A percentile compares a stretch with the other conserved stretches of the same genome.
phyloP scores from a whole-genome alignment of 768 basidiomycete species.

The Coprinopsis cinerea region DNA sequence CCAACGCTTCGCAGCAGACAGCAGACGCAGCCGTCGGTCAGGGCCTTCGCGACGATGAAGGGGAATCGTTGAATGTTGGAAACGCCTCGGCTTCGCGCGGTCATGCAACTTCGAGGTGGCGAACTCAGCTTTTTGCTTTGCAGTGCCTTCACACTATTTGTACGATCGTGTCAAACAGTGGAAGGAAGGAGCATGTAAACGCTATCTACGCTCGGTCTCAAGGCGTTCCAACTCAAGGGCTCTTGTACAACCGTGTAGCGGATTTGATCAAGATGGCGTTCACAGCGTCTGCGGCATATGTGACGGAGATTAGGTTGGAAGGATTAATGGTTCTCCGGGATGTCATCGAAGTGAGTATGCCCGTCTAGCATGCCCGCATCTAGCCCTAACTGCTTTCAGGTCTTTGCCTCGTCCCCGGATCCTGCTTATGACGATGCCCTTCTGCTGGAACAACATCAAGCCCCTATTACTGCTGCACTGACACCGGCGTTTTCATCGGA shows the following conservation, averaged over 20 bases:
- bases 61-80: slow-evolving; percentile 77
- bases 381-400: slow-evolving; percentile 37
- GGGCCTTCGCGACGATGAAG: slow-evolving; percentile 82
- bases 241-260: slow-evolving; percentile 80
- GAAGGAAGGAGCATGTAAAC: slow-evolving; percentile 80
- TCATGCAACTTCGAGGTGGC: slow-evolving; percentile 77
- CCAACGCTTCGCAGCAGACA: slow-evolving; percentile 77
- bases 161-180: slow-evolving; percentile 61
- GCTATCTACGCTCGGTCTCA: slow-evolving; percentile 58
- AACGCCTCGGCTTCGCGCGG: slow-evolving; percentile 28
- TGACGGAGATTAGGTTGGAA: slow-evolving; percentile 90
- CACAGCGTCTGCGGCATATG: slow-evolving; percentile 93
- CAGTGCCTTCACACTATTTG: slow-evolving; percentile 91
- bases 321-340: slow-evolving; percentile 86
- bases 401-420: slow-evolving; percentile 82
- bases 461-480: slow-evolving; percentile 94
- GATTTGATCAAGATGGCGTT: slow-evolving; percentile 98
- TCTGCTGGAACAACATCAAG: slow-evolving; percentile 94
- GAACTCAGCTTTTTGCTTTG: slow-evolving; percentile 93
- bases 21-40: slow-evolving; percentile 53
- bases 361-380: not conserved
- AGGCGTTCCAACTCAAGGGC: slow-evolving; percentile 46
- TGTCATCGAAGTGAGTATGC: slow-evolving; percentile 70
- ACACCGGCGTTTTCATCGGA: slow-evolving; percentile 96
- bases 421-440: slow-evolving; percentile 88